phyloP scores from a whole-genome alignment of 2,329 filamentous ascomycete species.

The Aureobasidium sp. region DNA sequence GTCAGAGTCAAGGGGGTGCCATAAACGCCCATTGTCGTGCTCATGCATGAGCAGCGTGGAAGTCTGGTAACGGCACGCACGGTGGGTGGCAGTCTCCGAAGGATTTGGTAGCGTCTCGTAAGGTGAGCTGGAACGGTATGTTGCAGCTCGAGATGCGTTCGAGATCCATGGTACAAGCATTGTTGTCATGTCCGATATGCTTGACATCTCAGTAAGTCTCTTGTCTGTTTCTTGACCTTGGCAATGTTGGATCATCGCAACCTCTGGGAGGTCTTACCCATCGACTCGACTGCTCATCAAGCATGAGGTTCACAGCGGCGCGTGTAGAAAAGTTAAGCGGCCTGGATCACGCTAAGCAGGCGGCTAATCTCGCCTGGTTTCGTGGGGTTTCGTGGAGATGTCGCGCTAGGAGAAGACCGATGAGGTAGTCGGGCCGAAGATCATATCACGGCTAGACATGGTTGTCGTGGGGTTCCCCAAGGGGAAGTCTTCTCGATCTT shows the following conservation, averaged over 20 bases:
- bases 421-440: slow-evolving; percentile 7
- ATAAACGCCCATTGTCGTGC: background rate
- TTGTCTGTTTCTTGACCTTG: background rate
- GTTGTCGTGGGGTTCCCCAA: background rate
- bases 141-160: background rate
- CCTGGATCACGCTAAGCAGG: slow-evolving; percentile 4
- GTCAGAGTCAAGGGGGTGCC: slow-evolving; percentile 9
- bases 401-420: slow-evolving; percentile 8
- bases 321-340: background rate
- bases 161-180: background rate
- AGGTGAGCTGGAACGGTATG: background rate
- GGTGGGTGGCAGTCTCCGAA: background rate
- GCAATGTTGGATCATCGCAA: background rate
- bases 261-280: slow-evolving; percentile 2
- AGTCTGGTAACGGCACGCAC: slow-evolving; percentile 6
- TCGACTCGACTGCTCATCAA: background rate
- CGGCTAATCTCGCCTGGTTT: slow-evolving; percentile 2
- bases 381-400: slow-evolving; percentile 3
- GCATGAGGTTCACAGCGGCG: background rate
- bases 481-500: slow-evolving; percentile 9
- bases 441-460: background rate
- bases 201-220: background rate
- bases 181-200: background rate
- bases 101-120: background rate
- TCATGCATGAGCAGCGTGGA: background rate